Evolutionary conservation across 1,139 yeast species (phyloP), one percentile per base, ranked within the genome.

Genomic region (Suhomyces bolitotheri): DNA sequence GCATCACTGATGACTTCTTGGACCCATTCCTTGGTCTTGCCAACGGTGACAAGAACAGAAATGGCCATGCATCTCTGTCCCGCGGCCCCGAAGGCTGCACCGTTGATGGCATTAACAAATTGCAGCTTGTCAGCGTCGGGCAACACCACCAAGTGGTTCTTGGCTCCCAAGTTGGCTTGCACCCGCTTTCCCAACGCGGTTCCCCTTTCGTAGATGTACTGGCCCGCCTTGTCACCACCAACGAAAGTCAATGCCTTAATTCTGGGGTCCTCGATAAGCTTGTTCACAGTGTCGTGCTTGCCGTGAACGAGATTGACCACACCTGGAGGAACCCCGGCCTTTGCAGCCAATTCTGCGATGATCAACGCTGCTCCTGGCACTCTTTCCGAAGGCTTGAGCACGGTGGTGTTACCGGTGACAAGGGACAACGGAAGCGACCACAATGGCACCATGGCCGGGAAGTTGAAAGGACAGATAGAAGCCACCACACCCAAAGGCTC

Each of bases 41-140:
- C 90, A 17, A 83, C 89, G n/a, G 88, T 76, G 14, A 82, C 87
- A 44, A 82, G 69, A 4, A 80, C 88, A 11, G 85, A 78, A 31
- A 84, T 79, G 10, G 90, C 90, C 90, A 83, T 82, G 62, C 92
- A 82, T 59, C 92, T 76, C 66, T 82, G 90, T 41, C 92, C 92
- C 22, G 90, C 90, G 41, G 92, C 92, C 26, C 92, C 92, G 52
- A 84, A 83, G 15, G 88, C 87, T 28, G 92, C 89, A 30, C 90
- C 90, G 38, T 71, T 80, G 28, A 82, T 64, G 17, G 87, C 82
- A 54, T 79, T 80, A 46, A 83, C 63, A 39, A 85, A 79, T 47
- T 79, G 84, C 44, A 64, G 60, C 58, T 78, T 79, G 62, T 80
- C 75, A 22, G 90, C 88, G 52, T 82, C 90, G 7, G 89, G 89